Base-by-base conservation (phyloP, 352 stramenopile species). In the Pythium coloratum region DNA sequence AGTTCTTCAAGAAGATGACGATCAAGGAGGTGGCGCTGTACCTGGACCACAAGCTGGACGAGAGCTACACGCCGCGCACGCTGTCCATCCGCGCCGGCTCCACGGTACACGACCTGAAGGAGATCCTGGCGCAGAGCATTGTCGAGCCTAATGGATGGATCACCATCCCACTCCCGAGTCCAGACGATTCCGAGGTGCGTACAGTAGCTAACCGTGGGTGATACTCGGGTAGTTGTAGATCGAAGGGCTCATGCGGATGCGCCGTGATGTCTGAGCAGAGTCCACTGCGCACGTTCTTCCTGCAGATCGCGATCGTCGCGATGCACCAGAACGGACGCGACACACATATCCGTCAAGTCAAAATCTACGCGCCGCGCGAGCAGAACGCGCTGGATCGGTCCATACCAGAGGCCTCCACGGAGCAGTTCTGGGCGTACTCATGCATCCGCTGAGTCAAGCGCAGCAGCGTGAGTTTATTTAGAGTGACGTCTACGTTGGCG, bases 321-420 rank as follows among this genome's bases (percentile, higher is more conserved):
- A 99, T 99, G 97, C 97, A 99, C 76, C 97, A 99, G 79, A 99
- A 99, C 78, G 97, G 97, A 33, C 80, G 94, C 30, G 97, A 99
- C 70, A 99, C 95, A 12, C 96, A 99, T 67, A 93, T 99, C 30
- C 87, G 97, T 30, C 95, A 98, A 58, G 84, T 98, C 38, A 98
- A 97, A 61, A 77, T 98, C 51, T 98, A 89, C 71, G 84, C 92
- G 18, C 90, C 92, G 16, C 75, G 91, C 6, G 75, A 91, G 64
- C 30, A 67, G 26, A 84, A 79, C 26, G 64, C 76, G 18, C 62
- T 94, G 10, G 80, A 88, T 63, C 80, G 71, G 61, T 79, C 66
- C 4, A 65, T 87, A 24, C 79, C 80, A 2, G 81, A 89, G 61
- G 66, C 75, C 9, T 82, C 85, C 40, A 91, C 83, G 14, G 83